Base-by-base conservation (phyloP, 805 yeast genomes). In the Candida silvatica region DNA sequence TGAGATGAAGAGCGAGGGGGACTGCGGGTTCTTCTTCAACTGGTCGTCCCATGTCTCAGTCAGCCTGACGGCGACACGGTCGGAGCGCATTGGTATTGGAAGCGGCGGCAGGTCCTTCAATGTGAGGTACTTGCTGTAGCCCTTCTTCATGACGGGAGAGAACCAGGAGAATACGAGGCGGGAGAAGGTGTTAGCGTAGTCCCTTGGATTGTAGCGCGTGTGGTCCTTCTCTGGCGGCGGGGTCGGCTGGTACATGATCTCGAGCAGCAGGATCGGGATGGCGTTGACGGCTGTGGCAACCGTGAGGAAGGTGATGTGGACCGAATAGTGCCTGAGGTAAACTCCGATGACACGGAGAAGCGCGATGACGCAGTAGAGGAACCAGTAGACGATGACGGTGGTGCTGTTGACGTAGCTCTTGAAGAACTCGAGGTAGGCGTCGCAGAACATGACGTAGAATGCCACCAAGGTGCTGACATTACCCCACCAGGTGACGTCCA, bases 401-500 rank as follows among this genome's bases (percentile, higher is more conserved):
- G 87, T 78, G 44, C 68, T 71, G 3, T 95, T 76, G 18, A 81
- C 71, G 25, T 59, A 64, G 12, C 74, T 51, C 50, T 80, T 74
- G 55, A 69, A 70, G 49, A 74, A 77, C 52, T 87, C 96, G 39
- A 80, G 51, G 56, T 75, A 80, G 39, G 84, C 81, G 27, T 85
- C 55, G 5, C 60, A 58, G 17, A 69, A 51, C 0, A 74, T 80
- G 3, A 80, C 69, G 3, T 67, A 32, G 12, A 72, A 52, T 1
- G 76, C 74, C 3, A 59, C 39, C 1, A 62, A 37, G 34, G 67
- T 54, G 16, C 62, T 29, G 14, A 59, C 47, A n/a, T 43, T 23
- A 32, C 52, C 46, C 42, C 47, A 42, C 34, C 46, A 45, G 6
- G 35, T 34, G 32, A 51, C 29, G 38, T 51, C 56, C 20, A 59